Evolutionary conservation across 495 filamentous ascomycete species (phyloP).

Genomic region (Talaromyces adpressus): DNA sequence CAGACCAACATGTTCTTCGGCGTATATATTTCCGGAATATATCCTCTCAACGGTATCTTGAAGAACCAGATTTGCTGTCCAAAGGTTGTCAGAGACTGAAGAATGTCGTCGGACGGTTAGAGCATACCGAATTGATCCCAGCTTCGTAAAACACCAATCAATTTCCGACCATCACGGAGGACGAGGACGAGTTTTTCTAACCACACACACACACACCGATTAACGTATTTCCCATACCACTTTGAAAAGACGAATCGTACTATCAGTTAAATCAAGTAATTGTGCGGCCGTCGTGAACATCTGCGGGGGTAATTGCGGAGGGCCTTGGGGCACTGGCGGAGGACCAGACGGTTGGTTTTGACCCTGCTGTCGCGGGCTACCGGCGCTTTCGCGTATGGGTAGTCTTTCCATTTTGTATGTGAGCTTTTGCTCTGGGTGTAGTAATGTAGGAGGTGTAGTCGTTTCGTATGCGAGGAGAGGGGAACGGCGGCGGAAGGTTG

Average conservation of each 20-base stretch:
- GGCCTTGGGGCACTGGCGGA: constrained; percentile 24
- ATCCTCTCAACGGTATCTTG: constrained; percentile 86
- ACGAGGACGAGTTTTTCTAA: constrained; percentile 88
- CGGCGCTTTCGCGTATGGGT: constrained; percentile 11
- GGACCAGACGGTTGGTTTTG: constrained; percentile 2
- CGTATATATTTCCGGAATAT: constrained; percentile 67
- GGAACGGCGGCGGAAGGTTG: not conserved
- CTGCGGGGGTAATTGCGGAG: constrained; percentile 55
- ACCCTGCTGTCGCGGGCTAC: constrained; percentile 22
- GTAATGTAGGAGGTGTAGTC: not conserved
- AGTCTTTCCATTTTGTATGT: constrained; percentile 1
- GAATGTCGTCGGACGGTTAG: not conserved
- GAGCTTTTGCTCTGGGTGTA: not conserved
- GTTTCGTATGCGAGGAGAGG: not conserved
- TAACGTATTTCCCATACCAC: not conserved
- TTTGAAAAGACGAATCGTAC: constrained; percentile 46
- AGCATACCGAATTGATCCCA: constrained; percentile 95
- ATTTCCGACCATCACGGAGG: constrained; percentile 85
- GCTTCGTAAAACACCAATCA: constrained; percentile 85
- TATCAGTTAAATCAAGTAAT: constrained; percentile 91
- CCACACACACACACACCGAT: constrained; percentile 10
- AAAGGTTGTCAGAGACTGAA: too few species aligned
- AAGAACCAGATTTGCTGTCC: constrained; percentile 70
- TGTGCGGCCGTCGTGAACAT: constrained; percentile 99
- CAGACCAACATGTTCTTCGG: constrained; percentile 72